Conservation (phyloP, 192 early-diverging fungal species). For the Coemansia nantahalensis region DNA sequence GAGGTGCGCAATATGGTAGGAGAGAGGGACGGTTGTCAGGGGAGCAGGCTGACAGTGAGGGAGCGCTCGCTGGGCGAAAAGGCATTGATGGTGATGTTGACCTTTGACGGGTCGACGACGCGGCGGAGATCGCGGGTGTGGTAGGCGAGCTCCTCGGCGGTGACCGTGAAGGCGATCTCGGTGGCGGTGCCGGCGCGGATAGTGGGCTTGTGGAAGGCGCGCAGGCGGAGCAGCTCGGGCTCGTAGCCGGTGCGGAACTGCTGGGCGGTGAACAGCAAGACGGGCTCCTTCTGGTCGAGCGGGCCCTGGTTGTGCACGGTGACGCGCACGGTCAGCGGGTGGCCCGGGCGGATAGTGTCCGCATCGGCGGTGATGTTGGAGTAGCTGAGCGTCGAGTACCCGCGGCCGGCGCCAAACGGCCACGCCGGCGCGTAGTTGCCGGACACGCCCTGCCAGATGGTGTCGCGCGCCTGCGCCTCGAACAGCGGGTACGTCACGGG, state of each 20-base stretch:
- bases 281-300: slow-evolving; percentile 50
- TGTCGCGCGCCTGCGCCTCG: slow-evolving; percentile 37
- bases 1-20: no score
- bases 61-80: slow-evolving; percentile 26
- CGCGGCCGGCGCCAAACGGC: slow-evolving; percentile 58
- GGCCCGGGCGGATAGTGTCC: slow-evolving; percentile 4
- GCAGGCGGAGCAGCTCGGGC: slow-evolving; percentile 56
- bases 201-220: slow-evolving; percentile 52
- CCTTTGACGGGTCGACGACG: slow-evolving; percentile 27
- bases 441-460: slow-evolving; percentile 41
- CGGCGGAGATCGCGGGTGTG: slow-evolving; percentile 18
- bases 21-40: background rate
- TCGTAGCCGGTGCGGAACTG: slow-evolving; percentile 53
- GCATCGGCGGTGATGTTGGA: slow-evolving; percentile 30
- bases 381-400: slow-evolving; percentile 55
- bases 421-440: slow-evolving; percentile 57
- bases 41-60: slow-evolving; percentile 11
- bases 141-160: slow-evolving; percentile 41
- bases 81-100: slow-evolving; percentile 43
- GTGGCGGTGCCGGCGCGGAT: slow-evolving; percentile 12
- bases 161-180: slow-evolving; percentile 25
- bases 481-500: slow-evolving; percentile 60
- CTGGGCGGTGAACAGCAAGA: slow-evolving; percentile 58
- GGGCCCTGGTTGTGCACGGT: slow-evolving; percentile 48
- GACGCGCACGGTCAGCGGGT: slow-evolving; percentile 29